phyloP scores from a whole-genome alignment of 768 basidiomycete species.

The Macrocybe gigantea region DNA sequence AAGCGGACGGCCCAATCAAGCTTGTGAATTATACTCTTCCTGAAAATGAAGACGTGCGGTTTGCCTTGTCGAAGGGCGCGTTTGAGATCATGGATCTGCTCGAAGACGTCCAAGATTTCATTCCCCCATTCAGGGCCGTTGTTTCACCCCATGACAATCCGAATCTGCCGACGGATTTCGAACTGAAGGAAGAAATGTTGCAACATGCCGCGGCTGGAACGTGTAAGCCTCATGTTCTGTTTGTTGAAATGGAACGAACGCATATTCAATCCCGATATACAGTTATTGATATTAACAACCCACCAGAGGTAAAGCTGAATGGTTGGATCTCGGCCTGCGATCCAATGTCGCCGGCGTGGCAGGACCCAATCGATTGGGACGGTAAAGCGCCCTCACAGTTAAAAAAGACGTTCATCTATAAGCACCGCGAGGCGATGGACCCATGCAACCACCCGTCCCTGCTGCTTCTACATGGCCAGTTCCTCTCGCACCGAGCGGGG shows the following conservation, averaged over 20 bases:
- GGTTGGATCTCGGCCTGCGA: slow-evolving; percentile 25
- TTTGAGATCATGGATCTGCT: slow-evolving; percentile 26
- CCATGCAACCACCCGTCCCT: slow-evolving; percentile 33
- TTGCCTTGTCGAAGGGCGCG: slow-evolving; percentile 14
- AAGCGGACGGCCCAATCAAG: slow-evolving; percentile 14
- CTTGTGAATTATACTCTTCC: slow-evolving; percentile 16
- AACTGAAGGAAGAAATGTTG: slow-evolving; percentile 21
- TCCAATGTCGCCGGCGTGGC: slow-evolving; percentile 22
- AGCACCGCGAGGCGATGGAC: slow-evolving; percentile 37
- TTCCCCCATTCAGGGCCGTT: slow-evolving; percentile 35
- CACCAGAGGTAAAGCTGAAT: slow-evolving; percentile 10
- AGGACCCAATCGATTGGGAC: background rate
- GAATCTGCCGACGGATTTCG: slow-evolving; percentile 24
- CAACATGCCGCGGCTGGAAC: slow-evolving; percentile 23
- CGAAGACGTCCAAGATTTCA: slow-evolving; percentile 25
- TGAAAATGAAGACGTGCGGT: slow-evolving; percentile 14
- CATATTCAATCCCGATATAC: background rate
- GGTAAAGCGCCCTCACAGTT: background rate
- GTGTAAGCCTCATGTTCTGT: slow-evolving; percentile 16
- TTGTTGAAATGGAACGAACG: background rate
- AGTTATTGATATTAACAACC: slow-evolving; percentile 16
- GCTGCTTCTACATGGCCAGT: slow-evolving; percentile 37
- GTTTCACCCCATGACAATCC: slow-evolving; percentile 36
- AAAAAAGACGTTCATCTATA: slow-evolving; percentile 34
- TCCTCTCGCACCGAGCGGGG: slow-evolving; percentile 31